Base-by-base conservation (phyloP, 2,329 filamentous ascomycete species). In the Calonectria multiphialidica region DNA sequence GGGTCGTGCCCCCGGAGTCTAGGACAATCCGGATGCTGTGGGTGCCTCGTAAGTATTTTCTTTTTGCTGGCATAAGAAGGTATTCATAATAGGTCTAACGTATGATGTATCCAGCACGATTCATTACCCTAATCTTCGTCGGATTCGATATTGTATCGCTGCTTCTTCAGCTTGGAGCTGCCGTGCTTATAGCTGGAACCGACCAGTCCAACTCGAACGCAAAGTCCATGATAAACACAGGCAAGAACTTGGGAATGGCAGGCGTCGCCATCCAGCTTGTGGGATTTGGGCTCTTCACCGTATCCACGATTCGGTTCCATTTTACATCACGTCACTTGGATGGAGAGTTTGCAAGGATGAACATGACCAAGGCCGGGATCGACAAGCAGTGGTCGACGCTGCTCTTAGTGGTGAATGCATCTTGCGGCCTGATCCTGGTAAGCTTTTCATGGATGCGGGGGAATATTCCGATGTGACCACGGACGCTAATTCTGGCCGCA, bases 291-390 rank as follows among this genome's bases (percentile, higher is more conserved):
- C 78, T 88, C 3, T 88, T 88, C 68, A 82, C 81, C 5, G 68
- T 88, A 30, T 79, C 87, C 7, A 86, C 86, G 1, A 79, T 83
- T 3, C 83, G 87, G 8, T 88, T 88, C 75, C 85, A 87, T 73
- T 86, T 87, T 66, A 85, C 83, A 5, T 86, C 84, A 1, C 70
- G 71, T 21, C 55, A 40, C 0, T 28, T 79, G 3, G 68, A 61
- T 2, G 35, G 61, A 1, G 66, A 76, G 6, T 77, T 76, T 33
- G 75, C 66, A 6, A 67, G 44, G 3, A 49, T 66, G 21, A 78
- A 76, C 18, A 70, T 73, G 61, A 35, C 53, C 7, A 73, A 71
- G 49, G 23, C 76, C 2, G 76, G 73, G 0, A 74, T 78, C 25
- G 7, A 25, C 1, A 69, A 66, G 25, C 47, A 71, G 1, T 78